These are phyloP conservation scores for Populus nigra DNA, from an alignment of 345 rosid species.

Conservation along the genomic window DNA sequence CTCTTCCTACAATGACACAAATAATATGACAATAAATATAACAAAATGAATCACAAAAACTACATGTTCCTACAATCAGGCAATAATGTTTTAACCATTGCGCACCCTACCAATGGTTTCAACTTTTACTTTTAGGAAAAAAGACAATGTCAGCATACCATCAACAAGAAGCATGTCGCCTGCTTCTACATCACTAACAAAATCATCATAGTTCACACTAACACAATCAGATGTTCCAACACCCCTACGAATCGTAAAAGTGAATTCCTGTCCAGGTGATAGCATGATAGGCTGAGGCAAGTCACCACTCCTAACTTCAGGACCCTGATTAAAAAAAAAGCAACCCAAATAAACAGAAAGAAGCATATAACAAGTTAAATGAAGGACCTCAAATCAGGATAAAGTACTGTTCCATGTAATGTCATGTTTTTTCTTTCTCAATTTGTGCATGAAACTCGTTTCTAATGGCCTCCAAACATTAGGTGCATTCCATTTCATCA, in stretches of 20 bases:
- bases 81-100: neutral
- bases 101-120: neutral
- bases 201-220: slow-evolving; percentile 96
- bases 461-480: too few relatives aligned
- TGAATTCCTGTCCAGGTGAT: slow-evolving; percentile 80
- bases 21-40: too few relatives aligned
- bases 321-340: slow-evolving; percentile 58
- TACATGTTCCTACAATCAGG: neutral
- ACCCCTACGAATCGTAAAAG: slow-evolving; percentile 87
- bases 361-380: neutral
- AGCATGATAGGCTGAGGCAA: slow-evolving; percentile 82
- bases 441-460: too few relatives aligned
- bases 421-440: too few relatives aligned
- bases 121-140: neutral
- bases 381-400: too few relatives aligned
- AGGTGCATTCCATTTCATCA: too few relatives aligned
- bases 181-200: slow-evolving; percentile 83
- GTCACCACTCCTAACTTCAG: slow-evolving; percentile 99
- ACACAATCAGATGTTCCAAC: slow-evolving; percentile 82
- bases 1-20: too few relatives aligned
- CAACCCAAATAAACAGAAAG: neutral
- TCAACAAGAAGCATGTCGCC: slow-evolving; percentile 99
- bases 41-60: neutral
- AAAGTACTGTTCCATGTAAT: too few relatives aligned
- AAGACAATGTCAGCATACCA: slow-evolving; percentile 47